Conservation (phyloP, 257 asterid genomes). For the Penstemon newberryi region DNA sequence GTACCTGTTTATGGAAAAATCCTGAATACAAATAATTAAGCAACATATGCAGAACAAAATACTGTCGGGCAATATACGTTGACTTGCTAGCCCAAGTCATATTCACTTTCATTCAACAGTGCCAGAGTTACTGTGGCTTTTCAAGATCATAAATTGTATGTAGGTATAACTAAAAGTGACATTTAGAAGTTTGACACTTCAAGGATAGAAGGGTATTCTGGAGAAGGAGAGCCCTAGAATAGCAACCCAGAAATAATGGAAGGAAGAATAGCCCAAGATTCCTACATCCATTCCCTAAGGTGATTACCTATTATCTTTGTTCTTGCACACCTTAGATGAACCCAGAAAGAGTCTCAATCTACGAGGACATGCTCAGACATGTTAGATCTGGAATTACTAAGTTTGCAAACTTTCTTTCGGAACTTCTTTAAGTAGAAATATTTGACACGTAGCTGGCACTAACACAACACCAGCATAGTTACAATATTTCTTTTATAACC, state of each 20-base stretch:
- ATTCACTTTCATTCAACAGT: too few species aligned
- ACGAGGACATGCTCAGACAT: slow-evolving; percentile 2
- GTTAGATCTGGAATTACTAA: slow-evolving; percentile 9
- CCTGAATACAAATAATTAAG: slow-evolving; percentile 1
- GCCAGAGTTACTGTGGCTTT: too few species aligned
- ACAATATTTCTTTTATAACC: not conserved
- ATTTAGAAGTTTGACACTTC: too few species aligned
- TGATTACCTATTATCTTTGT: not conserved
- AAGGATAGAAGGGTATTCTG: too few species aligned
- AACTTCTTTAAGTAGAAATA: slow-evolving; percentile 12
- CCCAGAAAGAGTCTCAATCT: slow-evolving; percentile 4
- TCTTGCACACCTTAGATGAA: not conserved
- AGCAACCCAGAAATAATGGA: slow-evolving; percentile 19
- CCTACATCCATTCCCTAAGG: slow-evolving; percentile 5
- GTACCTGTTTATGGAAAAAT: slow-evolving; percentile 22
- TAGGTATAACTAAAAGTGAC: too few species aligned
- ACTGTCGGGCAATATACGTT: too few species aligned
- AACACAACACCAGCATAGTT: slow-evolving; percentile 9
- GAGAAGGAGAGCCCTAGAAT: not conserved
- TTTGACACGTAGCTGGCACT: slow-evolving; percentile 17
- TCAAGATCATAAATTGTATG: too few species aligned
- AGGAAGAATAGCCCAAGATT: slow-evolving; percentile 21
- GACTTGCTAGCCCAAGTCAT: too few species aligned
- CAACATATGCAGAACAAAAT: not conserved
- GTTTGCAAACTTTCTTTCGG: not conserved